Evolutionary conservation across 139 green algal species (phyloP), one percentile per base, ranked within the genome.

Genomic region (Auxenochlorella protothecoides): DNA sequence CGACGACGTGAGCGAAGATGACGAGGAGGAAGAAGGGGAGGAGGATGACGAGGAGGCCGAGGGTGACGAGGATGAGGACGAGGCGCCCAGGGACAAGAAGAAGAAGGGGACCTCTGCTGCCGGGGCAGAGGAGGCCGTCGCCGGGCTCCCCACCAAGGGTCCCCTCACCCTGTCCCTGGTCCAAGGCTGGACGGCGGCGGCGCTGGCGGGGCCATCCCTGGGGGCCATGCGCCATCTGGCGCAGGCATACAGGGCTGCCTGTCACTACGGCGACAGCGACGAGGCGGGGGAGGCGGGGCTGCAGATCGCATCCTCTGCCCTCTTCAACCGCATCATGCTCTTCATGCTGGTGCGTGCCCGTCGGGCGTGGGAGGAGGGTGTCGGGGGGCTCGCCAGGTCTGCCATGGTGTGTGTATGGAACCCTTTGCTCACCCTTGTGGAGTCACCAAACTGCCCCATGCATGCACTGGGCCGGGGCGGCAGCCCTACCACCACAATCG

Each of bases 281-380:
- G 78, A 86, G 60, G 66, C 85, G 66, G 76, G 80, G 74, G 70
- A 81, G 14, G 74, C 69, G 14, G 79, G 64, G 52, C 76, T 95
- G 74, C 78, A 71, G 64, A 88, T 96, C 55, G 83, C 80, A 55
- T 87, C 78, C 78, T 83, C 71, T 7, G 76, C 87, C 10, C 88
- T 90, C 5, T 96, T 96, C 85, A 96, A 97, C 84, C 68, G 73
- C 15, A 69, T 96, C n/a, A 76, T 98, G 74, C 75, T 96, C 54
- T 97, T 96, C 80, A 83, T 90, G 71, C 83, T 98, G 15, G 66
- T 77, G 51, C 63, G 72, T 59, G 16, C 3, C 4, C 2, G 69
- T 68, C 10, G 4, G 61, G 3, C 4, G 57, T 70, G 54, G 72
- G 12, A 59, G 62, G 65, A 13, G 12, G 57, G 52, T 54, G 16